Evolutionary conservation across 306 rosid genomes (phyloP).

Genomic region (Fragaria nilgerrensis): DNA sequence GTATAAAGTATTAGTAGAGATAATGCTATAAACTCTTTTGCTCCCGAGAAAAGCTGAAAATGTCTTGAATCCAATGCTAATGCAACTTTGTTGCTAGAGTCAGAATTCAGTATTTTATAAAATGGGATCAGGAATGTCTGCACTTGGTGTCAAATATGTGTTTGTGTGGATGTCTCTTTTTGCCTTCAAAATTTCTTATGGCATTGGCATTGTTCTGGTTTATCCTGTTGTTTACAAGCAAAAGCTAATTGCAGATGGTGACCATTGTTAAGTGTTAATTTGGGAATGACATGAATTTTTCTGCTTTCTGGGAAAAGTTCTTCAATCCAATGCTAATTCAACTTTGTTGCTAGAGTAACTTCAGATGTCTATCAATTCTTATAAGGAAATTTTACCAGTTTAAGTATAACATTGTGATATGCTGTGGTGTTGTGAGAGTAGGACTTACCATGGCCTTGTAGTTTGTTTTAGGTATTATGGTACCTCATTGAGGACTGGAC

Average conservation of each 20-base stretch:
- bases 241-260: background rate
- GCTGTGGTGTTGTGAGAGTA: background rate
- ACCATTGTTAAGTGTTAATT: background rate
- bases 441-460: background rate
- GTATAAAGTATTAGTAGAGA: background rate
- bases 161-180: background rate
- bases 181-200: background rate
- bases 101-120: background rate
- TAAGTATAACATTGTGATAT: background rate
- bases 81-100: background rate
- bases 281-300: background rate
- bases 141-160: background rate
- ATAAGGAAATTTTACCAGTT: background rate
- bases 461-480: background rate
- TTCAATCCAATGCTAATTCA: background rate
- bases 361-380: background rate
- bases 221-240: background rate
- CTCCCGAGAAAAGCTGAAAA: background rate
- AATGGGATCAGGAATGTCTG: background rate
- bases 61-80: background rate
- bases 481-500: conserved; percentile 13
- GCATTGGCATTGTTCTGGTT: background rate
- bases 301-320: background rate
- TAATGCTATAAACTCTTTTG: background rate
- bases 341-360: background rate